Evolutionary conservation across 2,329 filamentous ascomycete genomes (phyloP), one percentile per base, ranked within the genome.

Genomic region (Ceratocystis papillata): DNA sequence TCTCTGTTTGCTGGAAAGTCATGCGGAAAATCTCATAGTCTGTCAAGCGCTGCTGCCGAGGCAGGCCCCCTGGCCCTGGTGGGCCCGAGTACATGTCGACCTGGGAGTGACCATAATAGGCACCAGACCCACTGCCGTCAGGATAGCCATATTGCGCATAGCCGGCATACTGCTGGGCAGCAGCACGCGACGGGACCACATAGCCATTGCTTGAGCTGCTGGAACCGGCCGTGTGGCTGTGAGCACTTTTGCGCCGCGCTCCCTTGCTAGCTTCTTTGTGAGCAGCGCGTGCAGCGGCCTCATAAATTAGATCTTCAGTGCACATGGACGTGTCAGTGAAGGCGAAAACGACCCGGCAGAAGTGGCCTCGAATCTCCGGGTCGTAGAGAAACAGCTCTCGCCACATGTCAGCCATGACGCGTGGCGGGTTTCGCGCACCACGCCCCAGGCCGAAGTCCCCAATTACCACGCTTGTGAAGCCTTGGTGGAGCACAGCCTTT

Each of bases 361-460:
- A 85, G 67, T 83, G 81, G 20, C 85, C 84, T 15, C 81, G 77
- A 46, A 87, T 79, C 66, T 86, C 83, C 0, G 82, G 79, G 68
- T 86, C 83, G 72, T 83, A 84, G 55, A 86, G 77, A 55, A 87
- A 78, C 10, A 86, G 77, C 69, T 88, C 84, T 59, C 83, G 79
- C 85, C 85, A 88, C 62, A 87, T 78, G 73, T 83, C 80, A 44
- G 84, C 84, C 65, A 87, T 77, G 73, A 87, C 84, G 71, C 80
- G 79, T 0, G 85, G 82, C 50, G 85, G 85, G 72, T 88, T 88
- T 70, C 82, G 80, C 72, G 83, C 83, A 46, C 79, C 78, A 69
- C 85, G 85, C 59, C 85, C 85, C 5, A 87, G 77, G 1, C 85
- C 85, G 71, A 87, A 88, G 69, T 84, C 84, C 25, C 83, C 83